phyloP scores from a whole-genome alignment of 768 basidiomycete species.

The Leccinum olivaceopallidum region DNA sequence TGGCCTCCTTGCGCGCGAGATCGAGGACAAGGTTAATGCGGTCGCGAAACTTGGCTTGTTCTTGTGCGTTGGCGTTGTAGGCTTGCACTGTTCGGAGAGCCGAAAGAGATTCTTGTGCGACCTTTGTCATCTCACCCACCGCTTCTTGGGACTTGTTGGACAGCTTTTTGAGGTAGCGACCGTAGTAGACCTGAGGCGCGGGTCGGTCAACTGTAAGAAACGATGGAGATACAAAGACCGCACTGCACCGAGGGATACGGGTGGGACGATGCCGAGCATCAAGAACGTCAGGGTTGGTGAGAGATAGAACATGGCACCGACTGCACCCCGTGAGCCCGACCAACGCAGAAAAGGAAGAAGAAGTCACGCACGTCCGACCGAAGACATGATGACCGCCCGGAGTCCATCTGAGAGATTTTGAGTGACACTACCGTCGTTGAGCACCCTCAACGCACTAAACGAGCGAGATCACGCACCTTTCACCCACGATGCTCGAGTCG shows the following conservation, averaged over 20 bases:
- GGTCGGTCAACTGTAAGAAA: conserved; percentile 5
- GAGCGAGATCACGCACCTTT: conserved; percentile 58
- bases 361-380: conserved; percentile 79
- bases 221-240: not conserved
- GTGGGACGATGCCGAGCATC: conserved; percentile 92
- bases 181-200: conserved; percentile 78
- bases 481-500: conserved; percentile 92
- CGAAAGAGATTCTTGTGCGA: conserved; percentile 85
- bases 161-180: conserved; percentile 89
- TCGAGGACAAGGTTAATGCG: conserved; percentile 63
- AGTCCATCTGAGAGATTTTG: conserved; percentile 80
- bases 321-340: not conserved
- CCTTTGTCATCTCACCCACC: conserved; percentile 92
- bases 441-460: not conserved
- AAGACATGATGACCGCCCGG: conserved; percentile 87
- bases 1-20: conserved; percentile 82
- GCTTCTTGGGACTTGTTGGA: conserved; percentile 93
- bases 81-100: conserved; percentile 90
- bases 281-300: conserved; percentile 80
- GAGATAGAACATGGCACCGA: not conserved
- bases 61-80: conserved; percentile 80
- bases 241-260: conserved; percentile 82
- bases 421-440: conserved; percentile 46
- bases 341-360: not conserved
- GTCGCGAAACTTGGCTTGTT: conserved; percentile 74